phyloP scores from a whole-genome alignment of 345 rosid species.

The Rhizophora apiculata region DNA sequence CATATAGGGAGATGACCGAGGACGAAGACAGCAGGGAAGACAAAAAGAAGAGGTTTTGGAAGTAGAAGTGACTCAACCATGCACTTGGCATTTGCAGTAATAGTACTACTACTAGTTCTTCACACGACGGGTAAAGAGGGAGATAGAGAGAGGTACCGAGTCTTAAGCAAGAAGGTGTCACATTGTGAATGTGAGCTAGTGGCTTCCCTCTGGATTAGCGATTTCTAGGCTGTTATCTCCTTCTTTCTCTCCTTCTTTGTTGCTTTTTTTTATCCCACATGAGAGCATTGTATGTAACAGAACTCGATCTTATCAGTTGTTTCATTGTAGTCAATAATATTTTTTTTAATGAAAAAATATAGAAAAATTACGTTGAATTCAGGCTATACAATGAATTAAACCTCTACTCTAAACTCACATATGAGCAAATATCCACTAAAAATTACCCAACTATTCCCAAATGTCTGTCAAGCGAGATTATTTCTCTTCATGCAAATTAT shows the following conservation, averaged over 20 bases:
- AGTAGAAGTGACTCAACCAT: background rate
- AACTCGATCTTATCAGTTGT: no score
- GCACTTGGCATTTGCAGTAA: background rate
- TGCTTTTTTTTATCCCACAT: no score
- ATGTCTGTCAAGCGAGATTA: no score
- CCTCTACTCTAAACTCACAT: no score
- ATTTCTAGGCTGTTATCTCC: background rate
- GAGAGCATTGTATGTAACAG: no score
- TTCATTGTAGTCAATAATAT: no score
- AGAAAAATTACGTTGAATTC: no score
- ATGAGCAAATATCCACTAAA: no score
- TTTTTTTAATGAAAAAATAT: no score
- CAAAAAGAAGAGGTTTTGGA: background rate
- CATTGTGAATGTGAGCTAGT: background rate
- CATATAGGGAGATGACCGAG: background rate
- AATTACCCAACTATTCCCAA: no score
- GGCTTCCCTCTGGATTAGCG: background rate
- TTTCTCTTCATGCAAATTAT: no score
- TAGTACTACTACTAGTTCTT: background rate
- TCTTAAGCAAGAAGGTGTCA: slow-evolving; percentile 17
- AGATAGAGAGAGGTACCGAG: slow-evolving; percentile 8
- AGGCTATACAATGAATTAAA: no score
- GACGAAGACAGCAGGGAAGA: background rate
- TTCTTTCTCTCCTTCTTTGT: background rate
- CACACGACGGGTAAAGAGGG: background rate